Percentiles rank a stretch among this genome's conserved stretches.
Evolutionary conservation across 129 eudicot genomes (phyloP).

Genomic region (Solidago caesia): DNA sequence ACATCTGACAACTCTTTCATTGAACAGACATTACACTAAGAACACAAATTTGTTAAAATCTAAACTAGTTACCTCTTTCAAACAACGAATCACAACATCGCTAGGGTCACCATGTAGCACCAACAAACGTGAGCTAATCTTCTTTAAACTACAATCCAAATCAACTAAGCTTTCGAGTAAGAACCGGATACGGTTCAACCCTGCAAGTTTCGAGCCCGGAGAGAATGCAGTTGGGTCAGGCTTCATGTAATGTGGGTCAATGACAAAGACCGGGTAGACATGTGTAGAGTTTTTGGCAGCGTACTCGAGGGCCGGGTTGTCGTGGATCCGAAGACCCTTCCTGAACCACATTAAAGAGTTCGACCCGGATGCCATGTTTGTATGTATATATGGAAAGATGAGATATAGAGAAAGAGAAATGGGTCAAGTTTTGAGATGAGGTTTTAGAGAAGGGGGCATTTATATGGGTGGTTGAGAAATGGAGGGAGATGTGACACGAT

Average conservation of each 20-base stretch:
- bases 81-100: conserved; percentile 56
- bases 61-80: conserved; percentile 50
- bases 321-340: conserved; percentile 89
- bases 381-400: conserved; percentile 15
- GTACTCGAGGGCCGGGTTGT: conserved; percentile 74
- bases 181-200: conserved; percentile 74
- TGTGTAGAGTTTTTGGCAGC: conserved; percentile 46
- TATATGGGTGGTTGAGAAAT: conserved; percentile 13
- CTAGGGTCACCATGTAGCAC: conserved; percentile 82
- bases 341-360: conserved; percentile 81
- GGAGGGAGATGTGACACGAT: conserved; percentile 27
- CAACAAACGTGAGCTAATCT: conserved; percentile 64
- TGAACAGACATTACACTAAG: too few species aligned
- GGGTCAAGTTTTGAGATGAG: conserved; percentile 28
- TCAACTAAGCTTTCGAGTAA: conserved; percentile 70
- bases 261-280: conserved; percentile 76
- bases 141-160: conserved; percentile 53
- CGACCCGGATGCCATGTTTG: conserved; percentile 58
- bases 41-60: too few species aligned
- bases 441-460: conserved; percentile 23
- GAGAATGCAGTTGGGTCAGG: conserved; percentile 71
- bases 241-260: conserved; percentile 90
- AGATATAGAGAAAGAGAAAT: conserved; percentile 12
- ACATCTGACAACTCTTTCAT: neutral
- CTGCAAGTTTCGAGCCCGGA: conserved; percentile 67